phyloP scores from a whole-genome alignment of 352 stramenopile species.

The Blastocystis sp. region DNA sequence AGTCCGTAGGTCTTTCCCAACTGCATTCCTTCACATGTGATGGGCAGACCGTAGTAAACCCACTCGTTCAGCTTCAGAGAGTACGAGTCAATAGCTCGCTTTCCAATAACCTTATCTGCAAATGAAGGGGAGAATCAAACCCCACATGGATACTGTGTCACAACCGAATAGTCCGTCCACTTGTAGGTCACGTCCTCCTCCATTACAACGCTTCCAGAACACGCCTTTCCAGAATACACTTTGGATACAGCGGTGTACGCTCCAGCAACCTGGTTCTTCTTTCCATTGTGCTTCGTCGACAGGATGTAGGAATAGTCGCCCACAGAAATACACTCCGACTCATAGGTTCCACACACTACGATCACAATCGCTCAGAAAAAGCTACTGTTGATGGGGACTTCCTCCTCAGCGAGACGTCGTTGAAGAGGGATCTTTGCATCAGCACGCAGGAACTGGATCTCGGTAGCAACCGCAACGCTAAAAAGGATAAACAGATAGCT shows the following conservation, averaged over 20 bases:
- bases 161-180: neutral
- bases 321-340: neutral
- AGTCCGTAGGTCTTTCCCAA: neutral
- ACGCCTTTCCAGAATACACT: neutral
- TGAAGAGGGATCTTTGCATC: neutral
- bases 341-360: conserved; percentile 29
- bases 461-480: neutral
- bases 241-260: neutral
- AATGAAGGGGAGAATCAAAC: neutral
- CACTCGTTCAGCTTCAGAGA: conserved; percentile 15
- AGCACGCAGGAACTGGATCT: neutral
- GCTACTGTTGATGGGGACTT: neutral
- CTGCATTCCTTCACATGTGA: neutral
- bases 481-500: neutral
- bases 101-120: neutral
- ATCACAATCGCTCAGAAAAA: neutral
- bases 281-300: neutral
- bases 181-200: neutral
- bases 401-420: neutral
- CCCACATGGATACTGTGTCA: neutral
- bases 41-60: neutral
- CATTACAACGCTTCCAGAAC: neutral
- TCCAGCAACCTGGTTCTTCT: neutral
- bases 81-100: neutral
- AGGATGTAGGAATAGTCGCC: neutral